Evolutionary conservation across 225 moss, liverwort and hornwort genomes (phyloP).

Genomic region (Bryum argenteum): DNA sequence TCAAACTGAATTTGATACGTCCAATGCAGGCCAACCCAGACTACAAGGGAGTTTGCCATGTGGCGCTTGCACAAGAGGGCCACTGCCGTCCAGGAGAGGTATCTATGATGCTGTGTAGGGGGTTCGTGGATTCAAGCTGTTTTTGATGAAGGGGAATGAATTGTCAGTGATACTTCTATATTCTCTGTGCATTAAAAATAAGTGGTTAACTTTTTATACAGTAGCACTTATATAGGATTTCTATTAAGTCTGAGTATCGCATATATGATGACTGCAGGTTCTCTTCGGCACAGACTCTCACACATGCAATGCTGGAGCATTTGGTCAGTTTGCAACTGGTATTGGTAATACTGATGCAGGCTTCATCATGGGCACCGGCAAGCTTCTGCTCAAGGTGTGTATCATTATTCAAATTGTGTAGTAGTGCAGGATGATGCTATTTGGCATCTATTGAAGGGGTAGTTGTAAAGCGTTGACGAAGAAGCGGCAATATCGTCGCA

Average conservation of each 20-base stretch:
- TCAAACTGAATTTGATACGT: neutral
- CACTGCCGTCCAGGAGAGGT: slow-evolving; percentile 99
- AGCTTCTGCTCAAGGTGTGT: slow-evolving; percentile 90
- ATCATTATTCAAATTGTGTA: slow-evolving; percentile 11
- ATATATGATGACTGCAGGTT: slow-evolving; percentile 54
- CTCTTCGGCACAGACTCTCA: slow-evolving; percentile 99
- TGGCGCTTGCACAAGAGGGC: slow-evolving; percentile 97
- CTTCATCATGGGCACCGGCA: slow-evolving; percentile 97
- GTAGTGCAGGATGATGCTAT: neutral
- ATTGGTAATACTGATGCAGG: slow-evolving; percentile 98
- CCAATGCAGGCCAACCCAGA: slow-evolving; percentile 83
- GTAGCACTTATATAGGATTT: too few relatives aligned
- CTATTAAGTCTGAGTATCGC: neutral
- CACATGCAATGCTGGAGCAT: slow-evolving; percentile 96
- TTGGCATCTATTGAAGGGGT: too few relatives aligned
- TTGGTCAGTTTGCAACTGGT: slow-evolving; percentile 97
- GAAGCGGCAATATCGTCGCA: too few relatives aligned
- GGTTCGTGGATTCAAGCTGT: too few relatives aligned
- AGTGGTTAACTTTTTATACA: too few relatives aligned
- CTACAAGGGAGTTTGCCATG: slow-evolving; percentile 96
- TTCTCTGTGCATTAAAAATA: too few relatives aligned
- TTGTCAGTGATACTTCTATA: too few relatives aligned
- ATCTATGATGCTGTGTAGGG: neutral
- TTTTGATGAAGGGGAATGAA: too few relatives aligned
- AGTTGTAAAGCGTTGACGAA: too few relatives aligned